Conservation (phyloP, 2,329 filamentous ascomycete genomes). For the Lasiodiplodia gonubiensis region DNA sequence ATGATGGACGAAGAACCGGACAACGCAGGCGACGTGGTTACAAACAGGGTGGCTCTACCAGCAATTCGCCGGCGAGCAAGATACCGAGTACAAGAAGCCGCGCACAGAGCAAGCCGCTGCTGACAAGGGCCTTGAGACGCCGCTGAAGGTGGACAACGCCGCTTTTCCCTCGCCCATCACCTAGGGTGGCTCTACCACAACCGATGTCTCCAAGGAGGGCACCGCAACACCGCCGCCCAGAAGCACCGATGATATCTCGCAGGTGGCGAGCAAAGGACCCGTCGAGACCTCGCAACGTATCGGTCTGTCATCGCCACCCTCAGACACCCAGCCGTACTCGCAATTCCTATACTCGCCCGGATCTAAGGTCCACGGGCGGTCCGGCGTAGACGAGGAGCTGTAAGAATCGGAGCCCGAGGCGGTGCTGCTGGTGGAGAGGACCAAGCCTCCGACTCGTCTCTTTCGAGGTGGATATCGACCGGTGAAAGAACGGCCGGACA, state of each 20-base stretch:
- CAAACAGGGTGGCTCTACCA: no score
- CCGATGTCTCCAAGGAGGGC: slow-evolving; percentile 66
- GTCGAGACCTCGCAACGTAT: slow-evolving; percentile 35
- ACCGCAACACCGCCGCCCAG: slow-evolving; percentile 69
- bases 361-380: no score
- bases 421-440: no score
- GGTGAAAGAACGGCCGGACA: no score
- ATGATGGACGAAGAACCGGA: no score
- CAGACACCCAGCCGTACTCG: slow-evolving; percentile 79
- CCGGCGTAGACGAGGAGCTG: no score
- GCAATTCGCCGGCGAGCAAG: slow-evolving; percentile 69
- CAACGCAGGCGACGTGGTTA: no score
- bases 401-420: no score
- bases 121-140: slow-evolving; percentile 52
- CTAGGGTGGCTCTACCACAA: slow-evolving; percentile 67
- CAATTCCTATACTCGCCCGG: slow-evolving; percentile 78
- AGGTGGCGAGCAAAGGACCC: slow-evolving; percentile 25
- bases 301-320: slow-evolving; percentile 67
- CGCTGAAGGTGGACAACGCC: slow-evolving; percentile 53
- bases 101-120: slow-evolving; percentile 51
- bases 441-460: no score
- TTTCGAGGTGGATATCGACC: no score
- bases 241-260: slow-evolving; percentile 47
- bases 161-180: slow-evolving; percentile 80
- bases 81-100: slow-evolving; percentile 76